Evolutionary conservation across 148 eudicot genomes (phyloP).

Genomic region (Amaranthus palmeri): DNA sequence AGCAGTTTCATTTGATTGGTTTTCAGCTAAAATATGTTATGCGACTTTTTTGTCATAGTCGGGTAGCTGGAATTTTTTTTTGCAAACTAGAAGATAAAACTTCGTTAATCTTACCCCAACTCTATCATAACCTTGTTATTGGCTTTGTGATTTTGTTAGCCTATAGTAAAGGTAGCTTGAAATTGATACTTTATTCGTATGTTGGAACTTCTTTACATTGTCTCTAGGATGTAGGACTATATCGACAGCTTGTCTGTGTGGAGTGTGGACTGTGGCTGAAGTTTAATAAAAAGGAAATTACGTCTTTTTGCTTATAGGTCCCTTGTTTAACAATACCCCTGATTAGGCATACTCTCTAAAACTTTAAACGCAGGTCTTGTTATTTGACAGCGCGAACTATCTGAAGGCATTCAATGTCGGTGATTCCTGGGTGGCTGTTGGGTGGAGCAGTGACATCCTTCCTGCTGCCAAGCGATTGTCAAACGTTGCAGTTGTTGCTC

Average conservation of each 20-base stretch:
- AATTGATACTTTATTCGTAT: too few relatives aligned
- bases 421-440: constrained; percentile 96
- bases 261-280: neutral
- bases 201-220: too few relatives aligned
- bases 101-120: neutral
- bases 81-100: neutral
- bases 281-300: neutral
- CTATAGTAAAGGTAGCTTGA: neutral
- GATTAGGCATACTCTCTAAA: neutral
- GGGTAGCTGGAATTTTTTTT: neutral
- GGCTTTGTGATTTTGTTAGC: neutral
- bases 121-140: neutral
- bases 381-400: constrained; percentile 74
- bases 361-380: constrained; percentile 51
- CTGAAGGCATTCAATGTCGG: constrained; percentile 84
- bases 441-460: constrained; percentile 93
- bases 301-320: neutral
- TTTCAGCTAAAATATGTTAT: neutral
- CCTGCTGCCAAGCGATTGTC: constrained; percentile 89
- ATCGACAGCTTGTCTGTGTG: neutral
- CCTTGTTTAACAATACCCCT: neutral
- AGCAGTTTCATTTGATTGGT: neutral
- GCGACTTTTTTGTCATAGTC: neutral
- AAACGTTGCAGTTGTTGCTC: constrained; percentile 77
- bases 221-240: neutral